Base-by-base conservation (phyloP, 2,329 filamentous ascomycete species). In the Pseudonectria foliicola region DNA sequence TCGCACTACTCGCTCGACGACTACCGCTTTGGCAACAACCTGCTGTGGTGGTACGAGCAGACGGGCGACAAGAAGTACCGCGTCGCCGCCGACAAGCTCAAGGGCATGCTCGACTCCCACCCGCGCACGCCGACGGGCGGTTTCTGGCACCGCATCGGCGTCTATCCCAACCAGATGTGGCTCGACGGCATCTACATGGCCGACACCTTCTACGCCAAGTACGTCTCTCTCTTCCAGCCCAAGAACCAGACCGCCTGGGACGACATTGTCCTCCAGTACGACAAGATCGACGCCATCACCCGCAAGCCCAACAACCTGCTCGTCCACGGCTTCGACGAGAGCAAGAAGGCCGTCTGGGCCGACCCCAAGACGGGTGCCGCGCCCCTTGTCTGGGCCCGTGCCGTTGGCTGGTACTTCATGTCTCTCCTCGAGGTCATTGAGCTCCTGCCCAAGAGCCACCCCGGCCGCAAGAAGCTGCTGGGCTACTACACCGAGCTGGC, bases 151-250 rank as follows among this genome's bases (percentile, higher is more conserved):
- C 46, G 55, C 1, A 51, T 60, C 12, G 55, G 67, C 23, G 54
- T 59, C 3, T 73, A 72, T 42, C 60, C 59, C 13, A 63, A 73
- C 42, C 68, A 76, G 49, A 75, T 75, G 72, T 76, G 73, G 72
- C 60, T 77, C 0, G 71, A 75, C 42, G 73, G 73, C 2, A 68
- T 71, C 14, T 73, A 61, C 53, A 71, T 71, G 68, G 63, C 65
- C 2, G 62, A 65, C 27, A 53, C 55, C 2, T 68, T 67, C 48
- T 68, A 66, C 30, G 62, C 64, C 3, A 49, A 49, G 24, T 69
- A 61, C 48, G 62, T 61, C 4, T 43, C 45, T 7, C 37, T 56
- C n/a, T 67, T 64, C 35, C 56, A 66, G 11, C 39, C 40, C 2
- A 44, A 48, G 18, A 66, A 65, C 40, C 46, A 46, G 8, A 60